Evolutionary conservation across 306 rosid species (phyloP), one percentile per base, ranked within the genome.

Genomic region (Trichosanthes cucumerina): DNA sequence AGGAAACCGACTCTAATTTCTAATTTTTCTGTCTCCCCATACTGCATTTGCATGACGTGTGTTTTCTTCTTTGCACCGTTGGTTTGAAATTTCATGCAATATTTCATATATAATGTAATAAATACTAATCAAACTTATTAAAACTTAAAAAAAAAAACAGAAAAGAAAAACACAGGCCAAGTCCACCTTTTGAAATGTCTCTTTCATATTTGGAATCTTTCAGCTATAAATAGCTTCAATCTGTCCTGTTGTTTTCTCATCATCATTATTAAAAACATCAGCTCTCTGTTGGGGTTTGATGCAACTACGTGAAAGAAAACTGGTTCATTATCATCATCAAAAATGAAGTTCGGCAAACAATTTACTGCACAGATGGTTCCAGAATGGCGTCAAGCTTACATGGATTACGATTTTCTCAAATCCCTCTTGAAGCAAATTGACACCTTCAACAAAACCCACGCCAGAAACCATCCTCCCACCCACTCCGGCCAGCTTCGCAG

Each of bases 351-450:
- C 1, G 77, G 77, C 44, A 73, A 73, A 6, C 59, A 73, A 9
- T 73, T 73, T 28, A 9, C 60, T 4, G 58, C 77, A 0, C 77
- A 73, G 10, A 73, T 73, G 77, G 77, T 73, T 7, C 77, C 77
- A 0, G 77, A 73, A 49, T 73, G 77, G 77, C 56, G 13, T 4
- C 26, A 49, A 47, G 59, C 77, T 1, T 49, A 73, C 59, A 73
- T 73, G 77, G 77, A 73, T 16, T 73, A 73, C 24, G 54, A 49
- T 1, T 73, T 49, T 18, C 77, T 73, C 16, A 73, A 73, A 9
- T 24, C 77, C 44, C 77, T 71, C n/a, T 23, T 71, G 57, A 71
- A 71, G 57, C 77, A 71, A 71, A 71, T 71, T 0, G 77, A 71
- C 0, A 46, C 21, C n/a, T 46, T 43, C 77, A 71, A 71, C 34